A percentile compares a stretch with the other conserved stretches of the same genome.
These are phyloP conservation scores for Exophiala aquamarina DNA, from an alignment of 2,329 filamentous ascomycete species.

Conservation along the genomic window DNA sequence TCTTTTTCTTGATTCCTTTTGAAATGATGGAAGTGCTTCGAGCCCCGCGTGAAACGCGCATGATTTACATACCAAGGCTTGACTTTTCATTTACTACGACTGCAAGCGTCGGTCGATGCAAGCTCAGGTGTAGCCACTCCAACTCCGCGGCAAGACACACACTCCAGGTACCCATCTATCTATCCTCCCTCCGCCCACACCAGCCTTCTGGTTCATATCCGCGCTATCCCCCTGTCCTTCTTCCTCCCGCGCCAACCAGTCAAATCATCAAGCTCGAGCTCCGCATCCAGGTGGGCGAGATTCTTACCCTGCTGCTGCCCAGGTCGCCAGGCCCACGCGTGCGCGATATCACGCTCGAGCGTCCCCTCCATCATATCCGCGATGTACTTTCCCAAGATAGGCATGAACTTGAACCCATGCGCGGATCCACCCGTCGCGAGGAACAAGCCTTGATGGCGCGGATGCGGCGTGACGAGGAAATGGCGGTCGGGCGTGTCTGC, in stretches of 20 bases:
- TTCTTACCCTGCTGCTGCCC: conserved; percentile 21
- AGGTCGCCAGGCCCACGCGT: conserved; percentile 6
- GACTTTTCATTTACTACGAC: too few relatives aligned
- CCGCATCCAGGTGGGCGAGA: conserved; percentile 30
- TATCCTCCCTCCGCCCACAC: too few relatives aligned
- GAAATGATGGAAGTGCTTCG: too few relatives aligned
- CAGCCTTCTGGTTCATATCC: too few relatives aligned
- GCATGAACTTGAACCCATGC: conserved; percentile 55
- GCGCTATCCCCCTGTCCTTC: conserved; percentile 10
- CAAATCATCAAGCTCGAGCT: conserved; percentile 26
- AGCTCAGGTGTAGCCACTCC: too few relatives aligned
- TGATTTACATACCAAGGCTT: too few relatives aligned
- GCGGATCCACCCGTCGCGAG: conserved; percentile 54
- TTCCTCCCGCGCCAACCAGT: conserved; percentile 26
- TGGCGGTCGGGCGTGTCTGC: conserved; percentile 55
- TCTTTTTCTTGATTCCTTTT: too few relatives aligned
- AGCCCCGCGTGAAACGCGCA: too few relatives aligned
- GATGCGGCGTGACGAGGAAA: conserved; percentile 53
- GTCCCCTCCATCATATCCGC: conserved; percentile 48
- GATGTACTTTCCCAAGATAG: conserved; percentile 51
- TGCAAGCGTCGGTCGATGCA: too few relatives aligned
- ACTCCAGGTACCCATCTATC: too few relatives aligned
- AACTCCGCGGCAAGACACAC: too few relatives aligned
- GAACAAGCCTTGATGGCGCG: conserved; percentile 42
- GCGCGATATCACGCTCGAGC: conserved; percentile 34